These are phyloP conservation scores for Tulasnella sp. DNA, from an alignment of 768 basidiomycete genomes.

Conservation along the genomic window DNA sequence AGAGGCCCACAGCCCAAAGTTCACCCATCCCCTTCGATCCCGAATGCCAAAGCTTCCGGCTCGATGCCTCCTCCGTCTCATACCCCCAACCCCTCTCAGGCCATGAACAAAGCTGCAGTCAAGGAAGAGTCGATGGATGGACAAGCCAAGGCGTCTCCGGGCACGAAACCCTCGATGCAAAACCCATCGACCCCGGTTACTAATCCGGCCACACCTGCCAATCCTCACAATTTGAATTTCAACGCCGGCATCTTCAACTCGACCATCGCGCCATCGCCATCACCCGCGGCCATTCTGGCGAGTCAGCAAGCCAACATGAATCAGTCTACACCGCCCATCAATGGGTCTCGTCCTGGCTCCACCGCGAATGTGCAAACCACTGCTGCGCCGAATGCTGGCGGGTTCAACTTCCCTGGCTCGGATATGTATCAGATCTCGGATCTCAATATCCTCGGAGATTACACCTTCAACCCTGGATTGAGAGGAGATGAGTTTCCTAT, in stretches of 20 bases:
- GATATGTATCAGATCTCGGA: not conserved
- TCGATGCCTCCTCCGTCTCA: conserved; percentile 1
- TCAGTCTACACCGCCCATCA: not conserved
- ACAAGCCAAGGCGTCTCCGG: not conserved
- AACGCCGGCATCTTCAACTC: not conserved
- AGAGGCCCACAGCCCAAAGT: not conserved
- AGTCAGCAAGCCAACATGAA: not conserved
- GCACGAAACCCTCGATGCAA: not conserved
- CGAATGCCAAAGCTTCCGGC: conserved; percentile 1
- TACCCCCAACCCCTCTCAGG: not conserved
- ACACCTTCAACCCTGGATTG: not conserved
- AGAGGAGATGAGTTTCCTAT: not conserved
- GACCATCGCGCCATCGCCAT: not conserved
- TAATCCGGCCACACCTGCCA: conserved; percentile 1
- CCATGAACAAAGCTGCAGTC: not conserved
- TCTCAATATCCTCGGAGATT: not conserved
- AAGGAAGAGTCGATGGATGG: conserved; percentile 2
- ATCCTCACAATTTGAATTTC: not conserved
- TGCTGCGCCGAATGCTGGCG: not conserved
- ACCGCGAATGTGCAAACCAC: not conserved
- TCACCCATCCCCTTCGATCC: not conserved
- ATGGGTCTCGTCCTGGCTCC: conserved; percentile 7
- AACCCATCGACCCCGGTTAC: not conserved
- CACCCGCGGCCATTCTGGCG: not conserved
- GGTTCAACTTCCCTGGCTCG: not conserved